phyloP scores from a whole-genome alignment of 805 yeast genomes.

The Priceomyces medius region DNA sequence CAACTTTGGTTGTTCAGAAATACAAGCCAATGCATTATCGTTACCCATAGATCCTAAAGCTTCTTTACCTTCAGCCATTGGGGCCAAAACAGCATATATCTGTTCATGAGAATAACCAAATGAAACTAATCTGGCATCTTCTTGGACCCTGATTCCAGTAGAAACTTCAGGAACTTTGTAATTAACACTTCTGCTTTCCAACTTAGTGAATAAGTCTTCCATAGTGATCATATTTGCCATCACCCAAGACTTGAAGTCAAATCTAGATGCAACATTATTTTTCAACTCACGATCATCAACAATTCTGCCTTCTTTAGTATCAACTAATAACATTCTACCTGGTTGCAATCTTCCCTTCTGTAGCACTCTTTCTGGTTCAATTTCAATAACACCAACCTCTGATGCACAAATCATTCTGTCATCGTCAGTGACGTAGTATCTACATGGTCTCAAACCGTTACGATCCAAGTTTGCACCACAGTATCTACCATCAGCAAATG shows the following conservation, averaged over 20 bases:
- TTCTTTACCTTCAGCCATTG: slow-evolving; percentile 96
- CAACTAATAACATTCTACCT: slow-evolving; percentile 93
- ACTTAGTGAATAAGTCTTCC: slow-evolving; percentile 68
- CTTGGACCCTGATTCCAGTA: slow-evolving; percentile 52
- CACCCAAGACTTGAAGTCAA: slow-evolving; percentile 93
- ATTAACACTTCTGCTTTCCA: slow-evolving; percentile 39
- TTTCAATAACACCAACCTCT: slow-evolving; percentile 94
- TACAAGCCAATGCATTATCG: slow-evolving; percentile 92
- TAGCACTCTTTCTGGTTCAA: slow-evolving; percentile 76
- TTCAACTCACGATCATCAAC: slow-evolving; percentile 93
- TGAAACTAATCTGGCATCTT: slow-evolving; percentile 80
- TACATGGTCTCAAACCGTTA: slow-evolving; percentile 97
- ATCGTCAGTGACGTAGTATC: slow-evolving; percentile 92
- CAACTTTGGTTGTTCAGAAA: slow-evolving; percentile 87
- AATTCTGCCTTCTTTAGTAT: slow-evolving; percentile 86
- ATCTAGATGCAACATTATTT: slow-evolving; percentile 70
- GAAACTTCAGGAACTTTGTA: slow-evolving; percentile 25
- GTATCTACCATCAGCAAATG: slow-evolving; percentile 95
- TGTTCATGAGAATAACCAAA: slow-evolving; percentile 96
- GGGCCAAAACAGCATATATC: slow-evolving; percentile 75
- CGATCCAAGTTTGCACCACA: slow-evolving; percentile 98
- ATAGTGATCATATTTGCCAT: slow-evolving; percentile 81
- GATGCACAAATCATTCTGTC: slow-evolving; percentile 97
- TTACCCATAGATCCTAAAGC: slow-evolving; percentile 99
- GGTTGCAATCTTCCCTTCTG: slow-evolving; percentile 95